Conservation (phyloP, 345 rosid genomes). For the Capsella bursapastoris region DNA sequence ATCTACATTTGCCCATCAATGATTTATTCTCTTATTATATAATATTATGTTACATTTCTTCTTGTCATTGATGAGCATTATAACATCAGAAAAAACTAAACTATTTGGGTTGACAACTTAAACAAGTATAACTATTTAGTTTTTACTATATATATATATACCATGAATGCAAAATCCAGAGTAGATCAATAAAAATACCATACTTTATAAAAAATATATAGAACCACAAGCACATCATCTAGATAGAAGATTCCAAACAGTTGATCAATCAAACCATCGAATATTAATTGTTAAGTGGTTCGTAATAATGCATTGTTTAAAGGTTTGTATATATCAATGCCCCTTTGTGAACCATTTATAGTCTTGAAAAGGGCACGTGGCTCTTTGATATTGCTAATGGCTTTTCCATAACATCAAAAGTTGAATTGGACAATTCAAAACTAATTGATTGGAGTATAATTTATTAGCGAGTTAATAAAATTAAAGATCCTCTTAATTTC, state of each 20-base stretch:
- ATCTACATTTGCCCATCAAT: conserved; percentile 19
- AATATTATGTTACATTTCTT: neutral
- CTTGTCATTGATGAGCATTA: neutral
- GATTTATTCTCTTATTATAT: conserved; percentile 20
- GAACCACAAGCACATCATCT: neutral
- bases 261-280: neutral
- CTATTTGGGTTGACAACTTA: neutral
- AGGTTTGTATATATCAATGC: neutral
- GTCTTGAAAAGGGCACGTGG: neutral
- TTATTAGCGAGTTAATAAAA: neutral
- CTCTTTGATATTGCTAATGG: conserved; percentile 22
- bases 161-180: neutral
- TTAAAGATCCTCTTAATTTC: conserved; percentile 6
- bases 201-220: neutral
- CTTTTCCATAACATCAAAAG: conserved; percentile 33
- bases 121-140: neutral
- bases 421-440: neutral
- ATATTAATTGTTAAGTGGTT: neutral
- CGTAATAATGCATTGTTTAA: neutral
- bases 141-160: neutral
- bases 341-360: neutral
- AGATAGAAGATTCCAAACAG: neutral
- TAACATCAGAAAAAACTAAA: conserved; percentile 5
- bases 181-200: neutral
- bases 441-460: neutral